Conservation (phyloP, 306 rosid species). For the Acacia acuminata region DNA sequence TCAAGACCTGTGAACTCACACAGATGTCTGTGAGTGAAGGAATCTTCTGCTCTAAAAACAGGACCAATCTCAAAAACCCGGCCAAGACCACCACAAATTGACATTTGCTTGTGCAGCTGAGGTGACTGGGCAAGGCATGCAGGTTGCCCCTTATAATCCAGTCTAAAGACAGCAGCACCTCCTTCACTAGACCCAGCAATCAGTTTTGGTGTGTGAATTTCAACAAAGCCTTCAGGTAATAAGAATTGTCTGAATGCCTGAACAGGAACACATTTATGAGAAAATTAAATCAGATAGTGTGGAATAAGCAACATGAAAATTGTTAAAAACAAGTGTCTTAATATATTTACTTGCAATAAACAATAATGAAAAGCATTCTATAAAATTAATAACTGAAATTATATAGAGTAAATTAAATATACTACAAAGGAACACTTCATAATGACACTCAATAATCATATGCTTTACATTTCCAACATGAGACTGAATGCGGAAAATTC, state of each 20-base stretch:
- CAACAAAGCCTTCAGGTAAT: constrained; percentile 44
- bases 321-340: not conserved
- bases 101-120: constrained; percentile 96
- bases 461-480: constrained; percentile 49
- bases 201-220: constrained; percentile 84
- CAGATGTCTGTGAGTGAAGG: constrained; percentile 86
- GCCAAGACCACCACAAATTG: constrained; percentile 78
- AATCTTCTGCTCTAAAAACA: constrained; percentile 91
- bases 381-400: not conserved
- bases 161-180: constrained; percentile 87
- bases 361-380: not conserved
- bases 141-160: constrained; percentile 84
- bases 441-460: not conserved
- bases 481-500: constrained; percentile 54
- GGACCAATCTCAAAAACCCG: constrained; percentile 92
- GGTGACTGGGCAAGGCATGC: constrained; percentile 99
- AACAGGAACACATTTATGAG: constrained; percentile 22
- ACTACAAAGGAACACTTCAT: not conserved
- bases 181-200: constrained; percentile 97
- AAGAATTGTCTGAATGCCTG: constrained; percentile 84
- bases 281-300: not conserved
- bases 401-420: constrained; percentile 5
- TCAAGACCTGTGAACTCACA: constrained; percentile 97
- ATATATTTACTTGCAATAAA: constrained; percentile 2
- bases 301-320: not conserved